phyloP scores from a whole-genome alignment of 768 basidiomycete species.

The Rhodotorula diobovata region DNA sequence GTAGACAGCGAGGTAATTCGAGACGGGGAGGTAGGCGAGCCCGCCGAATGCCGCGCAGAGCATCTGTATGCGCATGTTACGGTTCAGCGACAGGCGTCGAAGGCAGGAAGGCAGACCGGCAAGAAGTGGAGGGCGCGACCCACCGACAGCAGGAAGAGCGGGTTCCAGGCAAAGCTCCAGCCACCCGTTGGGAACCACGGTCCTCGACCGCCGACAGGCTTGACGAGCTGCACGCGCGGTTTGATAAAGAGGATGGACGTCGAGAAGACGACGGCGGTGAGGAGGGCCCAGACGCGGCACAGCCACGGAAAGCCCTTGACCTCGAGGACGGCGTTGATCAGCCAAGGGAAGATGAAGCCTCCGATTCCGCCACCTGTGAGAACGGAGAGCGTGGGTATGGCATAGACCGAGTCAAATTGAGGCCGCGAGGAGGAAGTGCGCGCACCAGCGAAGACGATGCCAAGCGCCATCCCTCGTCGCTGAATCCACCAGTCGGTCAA shows the following conservation, averaged over 20 bases:
- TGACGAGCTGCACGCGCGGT: constrained; percentile 4
- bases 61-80: not conserved
- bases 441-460: constrained; percentile 2
- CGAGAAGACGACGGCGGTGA: constrained; percentile 3
- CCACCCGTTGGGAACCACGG: not conserved
- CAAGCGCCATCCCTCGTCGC: constrained; percentile 19
- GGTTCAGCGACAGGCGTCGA: not conserved
- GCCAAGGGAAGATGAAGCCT: constrained; percentile 22
- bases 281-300: constrained; percentile 23
- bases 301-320: constrained; percentile 21
- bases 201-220: not conserved
- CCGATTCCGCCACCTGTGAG: constrained; percentile 5
- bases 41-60: constrained; percentile 12
- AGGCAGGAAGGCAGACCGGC: too few species aligned
- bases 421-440: not conserved
- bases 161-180: not conserved
- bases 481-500: constrained; percentile 23
- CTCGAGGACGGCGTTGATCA: constrained; percentile 4
- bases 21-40: constrained; percentile 31
- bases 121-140: not conserved
- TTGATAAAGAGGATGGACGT: constrained; percentile 4
- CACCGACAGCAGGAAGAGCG: not conserved
- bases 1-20: constrained; percentile 29
- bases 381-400: not conserved
- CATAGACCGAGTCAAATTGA: too few species aligned